A percentile compares a stretch with the other conserved stretches of the same genome.
Conservation (phyloP, 2,329 filamentous ascomycete genomes). For the Apiospora rasikravindrae region DNA sequence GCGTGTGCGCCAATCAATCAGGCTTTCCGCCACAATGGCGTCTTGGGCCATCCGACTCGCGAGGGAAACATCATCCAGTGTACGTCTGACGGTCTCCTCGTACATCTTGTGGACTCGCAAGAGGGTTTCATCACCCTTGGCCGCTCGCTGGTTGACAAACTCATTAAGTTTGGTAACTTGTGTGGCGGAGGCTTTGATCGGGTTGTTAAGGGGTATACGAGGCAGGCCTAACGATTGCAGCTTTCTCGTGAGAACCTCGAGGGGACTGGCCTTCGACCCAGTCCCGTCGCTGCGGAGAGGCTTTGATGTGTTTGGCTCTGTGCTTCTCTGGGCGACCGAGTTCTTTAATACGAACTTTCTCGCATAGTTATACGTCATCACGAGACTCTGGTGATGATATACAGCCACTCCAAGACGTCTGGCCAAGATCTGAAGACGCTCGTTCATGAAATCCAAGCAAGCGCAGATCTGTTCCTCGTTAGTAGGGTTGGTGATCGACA, state of each 20-base stretch:
- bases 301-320: background rate
- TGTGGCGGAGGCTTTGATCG: slow-evolving; percentile 21
- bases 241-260: slow-evolving; percentile 22
- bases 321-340: background rate
- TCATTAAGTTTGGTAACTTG: slow-evolving; percentile 31
- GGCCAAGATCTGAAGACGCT: slow-evolving; percentile 29
- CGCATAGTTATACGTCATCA: slow-evolving; percentile 26
- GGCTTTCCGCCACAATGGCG: slow-evolving; percentile 34
- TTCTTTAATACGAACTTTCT: slow-evolving; percentile 12
- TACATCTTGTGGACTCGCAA: slow-evolving; percentile 34
- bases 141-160: slow-evolving; percentile 32
- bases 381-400: slow-evolving; percentile 32
- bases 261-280: slow-evolving; percentile 15
- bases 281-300: background rate
- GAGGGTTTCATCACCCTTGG: slow-evolving; percentile 33
- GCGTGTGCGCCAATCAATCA: slow-evolving; percentile 23
- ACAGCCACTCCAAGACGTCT: slow-evolving; percentile 28
- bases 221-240: slow-evolving; percentile 2
- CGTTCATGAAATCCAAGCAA: slow-evolving; percentile 34
- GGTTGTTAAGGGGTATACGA: slow-evolving; percentile 21
- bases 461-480: slow-evolving; percentile 29
- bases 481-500: background rate
- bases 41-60: slow-evolving; percentile 33
- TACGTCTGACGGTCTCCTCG: slow-evolving; percentile 32
- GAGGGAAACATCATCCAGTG: slow-evolving; percentile 32